Evolutionary conservation across 345 rosid species (phyloP).

Genomic region (Eucalyptus curtisii): DNA sequence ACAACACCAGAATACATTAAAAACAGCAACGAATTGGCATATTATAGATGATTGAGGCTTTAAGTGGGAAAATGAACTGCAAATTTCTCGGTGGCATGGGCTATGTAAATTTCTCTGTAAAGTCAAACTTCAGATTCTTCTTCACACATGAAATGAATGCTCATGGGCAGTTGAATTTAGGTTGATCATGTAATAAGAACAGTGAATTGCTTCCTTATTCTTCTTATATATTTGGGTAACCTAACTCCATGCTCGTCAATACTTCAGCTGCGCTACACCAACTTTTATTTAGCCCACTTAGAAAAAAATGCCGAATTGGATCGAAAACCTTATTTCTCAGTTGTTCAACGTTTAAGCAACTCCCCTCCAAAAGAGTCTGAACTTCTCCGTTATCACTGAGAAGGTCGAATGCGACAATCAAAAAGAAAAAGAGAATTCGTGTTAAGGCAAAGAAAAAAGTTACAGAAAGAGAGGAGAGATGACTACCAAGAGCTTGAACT

Average conservation of each 20-base stretch:
- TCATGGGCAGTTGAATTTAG: not conserved
- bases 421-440: not conserved
- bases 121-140: not conserved
- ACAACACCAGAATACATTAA: not conserved
- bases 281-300: not conserved
- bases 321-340: not conserved
- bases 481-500: conserved; percentile 50
- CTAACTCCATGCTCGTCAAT: not conserved
- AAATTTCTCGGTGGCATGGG: not conserved
- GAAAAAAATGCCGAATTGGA: not conserved
- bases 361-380: not conserved
- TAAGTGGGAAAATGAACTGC: not conserved
- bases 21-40: not conserved
- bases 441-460: not conserved
- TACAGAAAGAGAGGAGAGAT: not conserved
- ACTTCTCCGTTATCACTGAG: not conserved
- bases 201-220: not conserved
- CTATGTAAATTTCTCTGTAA: not conserved
- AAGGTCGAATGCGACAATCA: not conserved
- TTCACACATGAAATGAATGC: not conserved
- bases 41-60: not conserved
- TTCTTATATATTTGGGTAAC: not conserved
- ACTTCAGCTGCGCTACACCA: not conserved
- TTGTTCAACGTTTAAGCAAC: not conserved
- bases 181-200: not conserved